Evolutionary conservation across 31 red algal genomes (phyloP).

Genomic region (Endocladia muricata): DNA sequence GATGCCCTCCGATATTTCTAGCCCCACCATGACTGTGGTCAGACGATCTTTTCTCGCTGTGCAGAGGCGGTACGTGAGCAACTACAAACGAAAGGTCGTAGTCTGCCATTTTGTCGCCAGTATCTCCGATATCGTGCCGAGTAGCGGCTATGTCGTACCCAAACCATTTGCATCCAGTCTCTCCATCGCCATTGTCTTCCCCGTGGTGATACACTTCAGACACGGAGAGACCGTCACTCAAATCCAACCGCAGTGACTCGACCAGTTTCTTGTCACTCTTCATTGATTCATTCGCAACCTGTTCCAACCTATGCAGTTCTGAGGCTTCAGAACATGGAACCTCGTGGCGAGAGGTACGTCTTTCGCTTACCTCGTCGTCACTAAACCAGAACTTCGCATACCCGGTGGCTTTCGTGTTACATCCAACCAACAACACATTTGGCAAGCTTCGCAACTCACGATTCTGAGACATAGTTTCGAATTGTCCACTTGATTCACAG

Average conservation of each 20-base stretch:
- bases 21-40: not conserved
- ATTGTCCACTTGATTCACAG: slow-evolving; percentile 63
- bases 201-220: slow-evolving; percentile 8
- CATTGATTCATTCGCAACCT: slow-evolving; percentile 23
- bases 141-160: slow-evolving; percentile 25
- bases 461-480: slow-evolving; percentile 79
- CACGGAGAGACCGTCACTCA: slow-evolving; percentile 43
- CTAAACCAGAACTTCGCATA: slow-evolving; percentile 60
- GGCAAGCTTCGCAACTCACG: slow-evolving; percentile 56
- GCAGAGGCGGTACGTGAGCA: slow-evolving; percentile 36
- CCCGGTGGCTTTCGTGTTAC: slow-evolving; percentile 47
- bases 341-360: slow-evolving; percentile 5
- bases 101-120: slow-evolving; percentile 37
- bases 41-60: not conserved
- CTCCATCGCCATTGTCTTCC: not conserved
- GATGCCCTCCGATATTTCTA: slow-evolving; percentile 50
- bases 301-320: not conserved
- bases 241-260: slow-evolving; percentile 38
- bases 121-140: not conserved
- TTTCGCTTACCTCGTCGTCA: not conserved
- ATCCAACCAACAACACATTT: slow-evolving; percentile 72
- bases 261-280: slow-evolving; percentile 44
- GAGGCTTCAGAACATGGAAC: not conserved
- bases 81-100: slow-evolving; percentile 84
- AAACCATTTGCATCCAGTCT: not conserved